Conservation (phyloP, 352 stramenopile genomes). For the Aphanomyces invadans region DNA sequence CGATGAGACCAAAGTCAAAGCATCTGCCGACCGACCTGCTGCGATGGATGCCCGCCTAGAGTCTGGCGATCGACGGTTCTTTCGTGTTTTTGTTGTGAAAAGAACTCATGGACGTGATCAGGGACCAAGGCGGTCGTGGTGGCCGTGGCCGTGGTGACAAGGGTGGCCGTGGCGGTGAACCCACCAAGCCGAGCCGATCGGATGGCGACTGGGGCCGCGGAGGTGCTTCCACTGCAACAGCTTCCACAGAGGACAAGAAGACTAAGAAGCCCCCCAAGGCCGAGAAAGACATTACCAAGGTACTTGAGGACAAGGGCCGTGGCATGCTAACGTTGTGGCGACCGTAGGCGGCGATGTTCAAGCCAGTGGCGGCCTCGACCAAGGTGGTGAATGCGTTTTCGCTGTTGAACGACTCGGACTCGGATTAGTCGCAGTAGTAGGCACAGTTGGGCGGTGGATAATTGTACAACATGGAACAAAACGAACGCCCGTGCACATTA, state of each 20-base stretch:
- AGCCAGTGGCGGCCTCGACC: slow-evolving; percentile 39
- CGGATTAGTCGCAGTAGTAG: slow-evolving; percentile 46
- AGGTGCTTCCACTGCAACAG: background rate
- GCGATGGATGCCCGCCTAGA: background rate
- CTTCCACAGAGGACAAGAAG: slow-evolving; percentile 18
- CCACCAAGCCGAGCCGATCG: slow-evolving; percentile 1
- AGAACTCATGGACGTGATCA: too few relatives aligned
- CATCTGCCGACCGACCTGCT: background rate
- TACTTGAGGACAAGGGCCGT: slow-evolving; percentile 30
- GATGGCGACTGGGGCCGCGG: slow-evolving; percentile 19
- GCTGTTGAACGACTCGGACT: slow-evolving; percentile 50
- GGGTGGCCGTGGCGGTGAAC: slow-evolving; percentile 4
- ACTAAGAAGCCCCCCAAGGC: slow-evolving; percentile 28
- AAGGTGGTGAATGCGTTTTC: slow-evolving; percentile 64
- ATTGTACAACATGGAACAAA: too few relatives aligned
- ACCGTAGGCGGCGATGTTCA: slow-evolving; percentile 34
- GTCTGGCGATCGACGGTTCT: background rate
- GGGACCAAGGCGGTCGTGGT: background rate
- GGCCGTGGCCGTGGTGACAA: slow-evolving; percentile 11
- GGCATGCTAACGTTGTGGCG: slow-evolving; percentile 1
- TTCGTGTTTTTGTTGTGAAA: too few relatives aligned
- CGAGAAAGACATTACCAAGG: slow-evolving; percentile 23
- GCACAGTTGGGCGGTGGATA: too few relatives aligned
- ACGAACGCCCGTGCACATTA: slow-evolving; percentile 21
- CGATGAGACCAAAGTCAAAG: slow-evolving; percentile 57